Evolutionary conservation across 1,139 yeast species (phyloP).

Genomic region (Nakaseomyces nivariensis): DNA sequence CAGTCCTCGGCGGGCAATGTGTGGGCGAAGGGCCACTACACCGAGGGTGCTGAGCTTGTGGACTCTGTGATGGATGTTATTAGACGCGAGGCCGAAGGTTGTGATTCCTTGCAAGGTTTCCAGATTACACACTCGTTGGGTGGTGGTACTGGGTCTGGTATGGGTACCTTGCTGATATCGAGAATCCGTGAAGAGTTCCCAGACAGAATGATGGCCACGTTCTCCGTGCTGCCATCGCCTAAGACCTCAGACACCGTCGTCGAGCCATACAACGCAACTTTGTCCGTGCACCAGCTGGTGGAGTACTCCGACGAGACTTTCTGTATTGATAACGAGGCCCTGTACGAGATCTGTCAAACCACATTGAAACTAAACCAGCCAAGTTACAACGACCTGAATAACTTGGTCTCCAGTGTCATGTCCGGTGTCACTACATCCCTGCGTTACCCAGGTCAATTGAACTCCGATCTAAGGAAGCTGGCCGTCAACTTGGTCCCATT

Average conservation of each 20-base stretch:
- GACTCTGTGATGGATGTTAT: slow-evolving; percentile 82
- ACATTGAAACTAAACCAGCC: slow-evolving; percentile 77
- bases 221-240: slow-evolving; percentile 87
- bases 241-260: slow-evolving; percentile 87
- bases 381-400: slow-evolving; percentile 65
- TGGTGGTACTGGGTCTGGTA: slow-evolving; percentile 96
- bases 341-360: slow-evolving; percentile 78
- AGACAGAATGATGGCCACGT: slow-evolving; percentile 93
- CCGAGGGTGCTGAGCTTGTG: slow-evolving; percentile 90
- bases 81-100: slow-evolving; percentile 87
- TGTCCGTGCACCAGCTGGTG: slow-evolving; percentile 85
- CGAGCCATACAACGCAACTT: slow-evolving; percentile 88
- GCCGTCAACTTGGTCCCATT: slow-evolving; percentile 91
- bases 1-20: slow-evolving; percentile 91
- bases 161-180: slow-evolving; percentile 78
- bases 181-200: slow-evolving; percentile 82
- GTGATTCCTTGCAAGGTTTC: slow-evolving; percentile 90
- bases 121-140: slow-evolving; percentile 90
- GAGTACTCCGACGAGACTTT: slow-evolving; percentile 88
- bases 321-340: slow-evolving; percentile 90
- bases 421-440: slow-evolving; percentile 81
- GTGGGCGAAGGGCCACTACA: slow-evolving; percentile 95
- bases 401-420: slow-evolving; percentile 81
- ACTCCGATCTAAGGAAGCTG: slow-evolving; percentile 81
- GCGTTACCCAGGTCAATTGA: slow-evolving; percentile 90